These are phyloP conservation scores for Irpex sp. DNA, from an alignment of 1,284 basidiomycete genomes.

Conservation along the genomic window DNA sequence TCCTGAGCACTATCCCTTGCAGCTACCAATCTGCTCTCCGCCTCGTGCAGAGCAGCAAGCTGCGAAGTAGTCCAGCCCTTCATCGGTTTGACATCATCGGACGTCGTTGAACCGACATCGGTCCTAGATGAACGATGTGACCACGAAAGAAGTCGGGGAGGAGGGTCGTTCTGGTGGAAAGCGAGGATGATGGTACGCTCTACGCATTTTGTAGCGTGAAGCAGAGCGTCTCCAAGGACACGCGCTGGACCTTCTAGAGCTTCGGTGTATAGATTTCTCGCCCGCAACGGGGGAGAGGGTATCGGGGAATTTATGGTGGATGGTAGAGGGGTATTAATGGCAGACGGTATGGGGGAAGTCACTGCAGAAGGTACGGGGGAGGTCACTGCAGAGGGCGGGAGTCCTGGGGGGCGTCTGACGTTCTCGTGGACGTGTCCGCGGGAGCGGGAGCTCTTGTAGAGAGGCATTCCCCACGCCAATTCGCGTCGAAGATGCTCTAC, in stretches of 20 bases:
- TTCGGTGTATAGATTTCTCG: constrained; percentile 19
- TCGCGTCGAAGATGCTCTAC: constrained; percentile 44
- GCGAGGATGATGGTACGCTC: constrained; percentile 32
- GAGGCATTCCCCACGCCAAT: constrained; percentile 42
- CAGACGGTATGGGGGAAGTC: not conserved
- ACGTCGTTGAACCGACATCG: not conserved
- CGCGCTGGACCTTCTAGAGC: constrained; percentile 31
- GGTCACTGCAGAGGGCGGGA: not conserved
- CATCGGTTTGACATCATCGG: not conserved
- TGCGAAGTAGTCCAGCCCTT: constrained; percentile 20
- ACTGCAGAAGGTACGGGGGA: not conserved
- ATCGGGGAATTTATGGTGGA: not conserved
- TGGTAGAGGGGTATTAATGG: not conserved
- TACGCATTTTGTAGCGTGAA: constrained; percentile 33
- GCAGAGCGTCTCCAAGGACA: constrained; percentile 33
- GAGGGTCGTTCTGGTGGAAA: constrained; percentile 25
- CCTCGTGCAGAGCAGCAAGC: constrained; percentile 24
- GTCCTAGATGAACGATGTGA: not conserved
- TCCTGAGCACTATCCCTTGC: constrained; percentile 31
- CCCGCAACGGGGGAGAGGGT: constrained; percentile 7
- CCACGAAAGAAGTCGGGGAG: constrained; percentile 3
- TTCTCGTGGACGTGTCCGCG: not conserved
- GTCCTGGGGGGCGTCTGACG: not conserved
- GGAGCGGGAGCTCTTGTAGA: constrained; percentile 16
- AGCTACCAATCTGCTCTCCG: constrained; percentile 26